phyloP scores from a whole-genome alignment of 345 rosid species.

The Mercurialis annua region DNA sequence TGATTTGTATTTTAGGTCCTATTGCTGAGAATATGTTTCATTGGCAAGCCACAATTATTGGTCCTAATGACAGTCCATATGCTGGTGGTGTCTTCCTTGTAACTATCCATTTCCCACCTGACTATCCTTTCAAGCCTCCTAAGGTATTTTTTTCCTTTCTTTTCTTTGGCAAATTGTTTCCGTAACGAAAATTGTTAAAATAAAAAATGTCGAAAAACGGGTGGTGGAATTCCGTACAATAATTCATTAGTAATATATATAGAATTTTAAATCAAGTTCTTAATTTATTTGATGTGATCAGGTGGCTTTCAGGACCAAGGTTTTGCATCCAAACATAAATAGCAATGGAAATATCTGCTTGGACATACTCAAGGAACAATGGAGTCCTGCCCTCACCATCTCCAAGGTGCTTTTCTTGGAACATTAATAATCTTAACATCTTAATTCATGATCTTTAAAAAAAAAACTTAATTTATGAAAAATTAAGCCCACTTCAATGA shows the following conservation, averaged over 20 bases:
- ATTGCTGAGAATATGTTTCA: constrained; percentile 64
- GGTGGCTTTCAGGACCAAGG: constrained; percentile 63
- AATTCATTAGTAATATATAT: too few species aligned
- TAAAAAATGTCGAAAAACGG: too few species aligned
- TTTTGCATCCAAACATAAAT: constrained; percentile 63
- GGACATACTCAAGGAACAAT: constrained; percentile 66
- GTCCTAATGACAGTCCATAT: constrained; percentile 64
- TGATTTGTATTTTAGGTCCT: constrained; percentile 38
- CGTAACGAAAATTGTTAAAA: too few species aligned
- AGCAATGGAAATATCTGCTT: constrained; percentile 61
- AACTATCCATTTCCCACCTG: constrained; percentile 56
- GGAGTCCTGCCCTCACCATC: constrained; percentile 73
- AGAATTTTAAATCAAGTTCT: too few species aligned
- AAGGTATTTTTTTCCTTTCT: constrained; percentile 33
- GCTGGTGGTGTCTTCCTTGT: constrained; percentile 69
- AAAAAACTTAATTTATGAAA: too few species aligned
- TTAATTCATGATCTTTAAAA: neutral
- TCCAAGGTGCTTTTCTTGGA: constrained; percentile 43
- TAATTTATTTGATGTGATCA: too few species aligned
- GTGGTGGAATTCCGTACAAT: too few species aligned
- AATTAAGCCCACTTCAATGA: too few species aligned
- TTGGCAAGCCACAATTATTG: constrained; percentile 75
- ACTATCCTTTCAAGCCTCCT: constrained; percentile 74
- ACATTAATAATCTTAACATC: neutral
- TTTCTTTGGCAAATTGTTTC: too few species aligned